Percentiles rank a stretch among this genome's conserved stretches.
Evolutionary conservation across 1,284 basidiomycete species (phyloP).

Genomic region (Cutaneotrichosporon sp.): DNA sequence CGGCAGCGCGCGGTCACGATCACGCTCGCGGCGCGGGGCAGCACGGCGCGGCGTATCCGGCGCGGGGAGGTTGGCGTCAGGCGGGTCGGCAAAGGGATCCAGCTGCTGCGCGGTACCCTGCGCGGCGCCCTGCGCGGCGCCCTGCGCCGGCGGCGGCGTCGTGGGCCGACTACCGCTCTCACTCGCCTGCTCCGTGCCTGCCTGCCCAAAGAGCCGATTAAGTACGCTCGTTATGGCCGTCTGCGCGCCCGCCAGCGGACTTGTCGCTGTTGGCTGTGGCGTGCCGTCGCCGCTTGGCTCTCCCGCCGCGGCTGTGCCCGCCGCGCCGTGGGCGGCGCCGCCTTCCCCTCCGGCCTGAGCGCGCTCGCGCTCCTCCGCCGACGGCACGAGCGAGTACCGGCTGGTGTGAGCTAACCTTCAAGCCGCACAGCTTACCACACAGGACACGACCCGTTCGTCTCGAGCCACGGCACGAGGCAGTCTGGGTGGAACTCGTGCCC

Average conservation of each 20-base stretch:
- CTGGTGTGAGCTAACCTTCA: constrained; percentile 4
- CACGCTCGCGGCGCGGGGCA: background rate
- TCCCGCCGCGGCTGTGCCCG: background rate
- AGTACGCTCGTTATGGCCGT: constrained; percentile 28
- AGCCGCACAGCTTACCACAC: constrained; percentile 42
- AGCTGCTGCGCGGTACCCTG: too few relatives aligned
- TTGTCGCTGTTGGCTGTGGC: background rate
- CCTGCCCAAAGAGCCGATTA: constrained; percentile 37
- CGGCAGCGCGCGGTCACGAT: background rate
- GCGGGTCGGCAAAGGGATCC: constrained; percentile 1
- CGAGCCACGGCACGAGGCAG: constrained; percentile 46
- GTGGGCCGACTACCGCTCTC: too few relatives aligned
- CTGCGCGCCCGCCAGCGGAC: constrained; percentile 8
- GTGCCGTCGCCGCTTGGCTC: background rate
- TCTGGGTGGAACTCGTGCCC: constrained; percentile 46
- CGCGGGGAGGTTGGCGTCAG: background rate
- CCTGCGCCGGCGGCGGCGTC: too few relatives aligned
- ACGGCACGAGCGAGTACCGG: constrained; percentile 21
- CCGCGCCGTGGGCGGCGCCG: background rate
- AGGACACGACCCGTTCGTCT: constrained; percentile 46
- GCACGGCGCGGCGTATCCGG: background rate
- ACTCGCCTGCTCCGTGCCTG: constrained; percentile 17
- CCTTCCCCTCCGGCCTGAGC: background rate
- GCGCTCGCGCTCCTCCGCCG: background rate
- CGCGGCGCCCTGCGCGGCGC: background rate